Base-by-base conservation (phyloP, 2,329 filamentous ascomycete genomes). In the Talaromyces amestolkiae region DNA sequence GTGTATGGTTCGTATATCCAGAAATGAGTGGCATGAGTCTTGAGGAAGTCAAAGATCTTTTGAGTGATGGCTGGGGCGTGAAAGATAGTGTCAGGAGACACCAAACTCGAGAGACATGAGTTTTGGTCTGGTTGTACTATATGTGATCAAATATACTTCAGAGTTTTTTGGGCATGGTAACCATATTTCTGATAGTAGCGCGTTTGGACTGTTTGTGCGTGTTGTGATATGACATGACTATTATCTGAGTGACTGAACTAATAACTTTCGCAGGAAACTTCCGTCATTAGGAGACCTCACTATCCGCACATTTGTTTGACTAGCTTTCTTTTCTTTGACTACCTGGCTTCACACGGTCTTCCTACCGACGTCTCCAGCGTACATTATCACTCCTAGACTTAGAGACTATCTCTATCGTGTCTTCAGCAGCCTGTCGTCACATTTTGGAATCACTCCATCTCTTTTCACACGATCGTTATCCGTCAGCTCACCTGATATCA, bases 21-120 rank as follows among this genome's bases (percentile, higher is more conserved):
- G 93, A 97, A 81, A 96, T 92, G 66, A 90, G 87, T 64, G 92
- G 93, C 0, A 76, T 96, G 73, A 89, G 87, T 68, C 80, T 97
- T 7, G 93, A 97, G 79, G 91, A 94, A 74, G 90, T 91, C 7
- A 88, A 90, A 7, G 84, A 83, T 15, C 77, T 96, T 68, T 78
- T 96, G 61, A 87, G 87, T 70, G 73, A 90, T 66, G 89, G 88
- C 6, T 96, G 89, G 89, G 91, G 91, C 0, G 87, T 92, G 27
- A 78, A 79, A 69, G 82, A 81, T 68, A 83, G 78, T 65, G 67
- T 79, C 65, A 66, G 66, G 19, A 71, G 75, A 51, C 51, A 61
- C 68, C 66, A 49, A 51, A 68, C 58, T n/a, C 63, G 65, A 31
- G 60, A 39, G 13, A 45, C 51, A 64, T 53, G 62, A 47, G 35